Conservation (phyloP, 169 alveolate species). For the Plasmodium vivax region DNA sequence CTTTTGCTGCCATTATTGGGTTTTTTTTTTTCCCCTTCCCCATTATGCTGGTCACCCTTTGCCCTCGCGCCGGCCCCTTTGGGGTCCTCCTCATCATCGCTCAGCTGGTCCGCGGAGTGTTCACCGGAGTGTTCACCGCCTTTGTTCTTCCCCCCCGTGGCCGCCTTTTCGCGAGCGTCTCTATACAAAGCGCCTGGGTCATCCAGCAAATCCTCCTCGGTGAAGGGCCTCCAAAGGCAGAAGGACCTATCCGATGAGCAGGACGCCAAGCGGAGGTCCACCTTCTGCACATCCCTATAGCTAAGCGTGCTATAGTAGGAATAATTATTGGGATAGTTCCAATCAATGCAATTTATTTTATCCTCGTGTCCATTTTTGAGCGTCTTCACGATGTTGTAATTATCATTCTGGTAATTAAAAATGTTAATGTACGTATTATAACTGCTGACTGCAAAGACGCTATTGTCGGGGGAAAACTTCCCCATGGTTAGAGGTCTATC, state of each 20-base stretch:
- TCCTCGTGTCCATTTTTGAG: slow-evolving; percentile 80
- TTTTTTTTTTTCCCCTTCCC: background rate
- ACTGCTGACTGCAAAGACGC: slow-evolving; percentile 77
- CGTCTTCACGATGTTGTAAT: slow-evolving; percentile 69
- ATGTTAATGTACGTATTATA: slow-evolving; percentile 70
- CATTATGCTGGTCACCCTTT: background rate
- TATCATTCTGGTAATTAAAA: slow-evolving; percentile 74
- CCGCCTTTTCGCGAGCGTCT: background rate
- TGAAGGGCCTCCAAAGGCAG: slow-evolving; percentile 82
- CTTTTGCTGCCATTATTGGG: background rate
- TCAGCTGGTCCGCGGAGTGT: background rate
- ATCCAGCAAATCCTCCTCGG: slow-evolving; percentile 20
- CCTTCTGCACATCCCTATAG: slow-evolving; percentile 63
- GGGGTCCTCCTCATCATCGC: background rate
- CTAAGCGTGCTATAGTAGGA: slow-evolving; percentile 70
- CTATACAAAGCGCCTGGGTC: background rate
- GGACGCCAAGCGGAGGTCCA: slow-evolving; percentile 77
- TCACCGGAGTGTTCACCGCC: background rate
- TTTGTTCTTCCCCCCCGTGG: background rate
- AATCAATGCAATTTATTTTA: slow-evolving; percentile 82
- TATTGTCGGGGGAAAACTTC: slow-evolving; percentile 83
- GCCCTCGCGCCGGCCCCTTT: background rate
- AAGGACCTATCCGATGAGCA: slow-evolving; percentile 83
- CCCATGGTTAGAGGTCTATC: slow-evolving; percentile 86
- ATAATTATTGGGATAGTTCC: slow-evolving; percentile 79